phyloP scores from a whole-genome alignment of 768 basidiomycete genomes.

The Auricularia heimuer region DNA sequence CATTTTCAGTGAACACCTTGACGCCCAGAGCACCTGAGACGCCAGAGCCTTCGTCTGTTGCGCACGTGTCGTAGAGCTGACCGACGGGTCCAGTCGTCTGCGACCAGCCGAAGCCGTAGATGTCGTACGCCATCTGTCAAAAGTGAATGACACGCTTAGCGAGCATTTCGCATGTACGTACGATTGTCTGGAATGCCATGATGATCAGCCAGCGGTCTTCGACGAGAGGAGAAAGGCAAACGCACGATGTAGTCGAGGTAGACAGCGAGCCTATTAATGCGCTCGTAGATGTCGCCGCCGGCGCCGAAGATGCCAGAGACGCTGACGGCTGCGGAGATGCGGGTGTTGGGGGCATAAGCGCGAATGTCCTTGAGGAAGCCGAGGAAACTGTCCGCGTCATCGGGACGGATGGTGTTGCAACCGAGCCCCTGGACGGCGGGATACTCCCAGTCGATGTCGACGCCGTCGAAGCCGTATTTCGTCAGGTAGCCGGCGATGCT shows the following conservation, averaged over 20 bases:
- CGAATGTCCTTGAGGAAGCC: background rate
- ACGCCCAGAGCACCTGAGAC: background rate
- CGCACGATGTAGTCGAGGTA: constrained; percentile 1
- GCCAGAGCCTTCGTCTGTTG: background rate
- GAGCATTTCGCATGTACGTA: no score
- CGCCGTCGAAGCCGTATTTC: background rate
- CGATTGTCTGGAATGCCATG: no score
- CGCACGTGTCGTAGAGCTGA: background rate
- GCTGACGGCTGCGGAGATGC: background rate
- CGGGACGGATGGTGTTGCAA: constrained; percentile 1
- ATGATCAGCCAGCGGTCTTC: no score
- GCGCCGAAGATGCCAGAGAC: background rate
- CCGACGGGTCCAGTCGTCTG: background rate
- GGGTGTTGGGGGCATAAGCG: background rate
- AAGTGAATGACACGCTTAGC: no score
- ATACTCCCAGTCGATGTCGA: background rate
- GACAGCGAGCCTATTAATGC: background rate
- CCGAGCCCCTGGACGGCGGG: background rate
- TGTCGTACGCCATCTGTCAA: constrained; percentile 1
- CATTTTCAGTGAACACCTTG: background rate
- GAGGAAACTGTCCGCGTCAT: background rate
- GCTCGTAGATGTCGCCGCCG: background rate
- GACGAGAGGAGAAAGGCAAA: background rate
- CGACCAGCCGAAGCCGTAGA: background rate
- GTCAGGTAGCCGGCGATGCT: background rate